A percentile compares a stretch with the other conserved stretches of the same genome.
Evolutionary conservation across 2,329 filamentous ascomycete species (phyloP).

Genomic region (Nothophoma quercina): DNA sequence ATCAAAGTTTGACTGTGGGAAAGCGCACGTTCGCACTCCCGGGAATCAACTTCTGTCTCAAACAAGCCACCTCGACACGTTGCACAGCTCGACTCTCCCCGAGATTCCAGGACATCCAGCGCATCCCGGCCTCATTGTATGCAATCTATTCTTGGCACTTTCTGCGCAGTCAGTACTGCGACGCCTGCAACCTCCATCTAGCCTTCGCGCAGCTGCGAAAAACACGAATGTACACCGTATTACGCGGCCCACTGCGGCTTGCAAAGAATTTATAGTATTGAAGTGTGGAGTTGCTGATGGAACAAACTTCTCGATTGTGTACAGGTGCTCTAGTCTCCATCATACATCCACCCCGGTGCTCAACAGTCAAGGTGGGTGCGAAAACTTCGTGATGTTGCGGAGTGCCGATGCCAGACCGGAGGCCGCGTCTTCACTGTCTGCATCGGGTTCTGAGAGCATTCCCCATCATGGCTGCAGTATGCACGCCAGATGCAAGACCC

Average conservation of each 20-base stretch:
- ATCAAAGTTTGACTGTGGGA: slow-evolving; percentile 4
- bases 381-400: neutral
- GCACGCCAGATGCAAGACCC: neutral
- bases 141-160: neutral
- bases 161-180: neutral
- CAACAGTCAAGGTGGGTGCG: neutral
- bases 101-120: slow-evolving; percentile 1
- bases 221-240: neutral
- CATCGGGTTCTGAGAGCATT: neutral
- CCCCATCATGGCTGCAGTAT: neutral
- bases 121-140: neutral
- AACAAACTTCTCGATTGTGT: neutral
- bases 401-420: slow-evolving; percentile 3
- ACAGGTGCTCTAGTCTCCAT: neutral
- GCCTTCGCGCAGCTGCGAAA: neutral
- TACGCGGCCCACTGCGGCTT: neutral
- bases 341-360: neutral
- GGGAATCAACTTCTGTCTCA: slow-evolving; percentile 3
- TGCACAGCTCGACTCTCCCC: neutral
- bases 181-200: neutral
- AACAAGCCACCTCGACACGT: slow-evolving; percentile 2
- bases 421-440: neutral
- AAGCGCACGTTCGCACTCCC: slow-evolving; percentile 1
- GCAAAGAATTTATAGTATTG: neutral
- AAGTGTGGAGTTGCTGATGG: neutral